Base-by-base conservation (phyloP, 2,329 filamentous ascomycete genomes). In the Fonsecaea pedrosoi region DNA sequence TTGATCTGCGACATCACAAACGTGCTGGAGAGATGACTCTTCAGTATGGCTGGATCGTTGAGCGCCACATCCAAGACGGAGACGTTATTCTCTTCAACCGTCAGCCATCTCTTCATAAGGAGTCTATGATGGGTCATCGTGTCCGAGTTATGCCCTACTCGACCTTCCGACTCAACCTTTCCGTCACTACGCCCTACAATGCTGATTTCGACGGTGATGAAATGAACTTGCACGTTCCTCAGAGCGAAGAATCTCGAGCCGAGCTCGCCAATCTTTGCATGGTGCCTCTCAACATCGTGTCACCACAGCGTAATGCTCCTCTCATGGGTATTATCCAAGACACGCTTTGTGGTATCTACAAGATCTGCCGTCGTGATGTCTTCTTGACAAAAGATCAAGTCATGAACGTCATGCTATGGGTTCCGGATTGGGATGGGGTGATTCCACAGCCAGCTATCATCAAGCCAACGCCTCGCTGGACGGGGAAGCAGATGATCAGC, bases 251-350 rank as follows among this genome's bases (percentile, higher is more conserved):
- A 80, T 96, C 96, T 38, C 91, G 95, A 68, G 93, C 96, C 54
- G 95, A 99, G 79, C 88, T 99, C 73, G 92, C 89, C 78, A 90
- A 98, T 77, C 87, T 99, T 13, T 98, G 94, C 78, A 90, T 98
- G 86, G 95, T 99, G n/a, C 95, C 95, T 0, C 87, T 95, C 74
- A 97, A 99, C 79, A 98, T 99, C 75, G 96, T 99, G 9, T 99
- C 96, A 1, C 95, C 95, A 4, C 95, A 99, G 80, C 90, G 94
- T 76, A 99, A 99, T 80, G 91, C 92, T 65, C 96, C 95, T 55
- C 85, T 99, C 64, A 99, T 99, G 96, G 96, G 96, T 88, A 98
- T 99, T 73, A 95, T 99, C 25, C 95, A 99, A 79, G 95, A 99
- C 79, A 97, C 94, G 30, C 85, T 99, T 66, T 95, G 94, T 72